A percentile compares a stretch with the other conserved stretches of the same genome.
Conservation (phyloP, 805 yeast genomes). For the Torulaspora microellipsoides region DNA sequence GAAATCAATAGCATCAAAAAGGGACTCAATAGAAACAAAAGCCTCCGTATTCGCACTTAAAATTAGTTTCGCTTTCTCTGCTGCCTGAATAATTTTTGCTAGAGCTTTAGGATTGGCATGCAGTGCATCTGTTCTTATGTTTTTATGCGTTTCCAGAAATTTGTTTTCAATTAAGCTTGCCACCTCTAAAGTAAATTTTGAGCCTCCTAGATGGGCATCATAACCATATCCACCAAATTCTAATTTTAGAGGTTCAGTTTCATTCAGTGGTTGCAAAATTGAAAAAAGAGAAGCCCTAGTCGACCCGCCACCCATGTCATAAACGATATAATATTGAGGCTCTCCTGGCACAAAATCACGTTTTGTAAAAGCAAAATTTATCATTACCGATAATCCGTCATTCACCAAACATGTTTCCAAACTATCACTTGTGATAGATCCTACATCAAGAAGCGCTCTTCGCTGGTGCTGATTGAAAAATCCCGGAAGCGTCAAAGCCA, state of each 20-base stretch:
- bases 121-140: constrained; percentile 38
- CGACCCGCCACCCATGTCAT: constrained; percentile 92
- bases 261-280: constrained; percentile 42
- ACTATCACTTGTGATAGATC: constrained; percentile 54
- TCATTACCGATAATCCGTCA: constrained; percentile 89
- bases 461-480: constrained; percentile 62
- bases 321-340: constrained; percentile 56
- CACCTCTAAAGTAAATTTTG: constrained; percentile 60
- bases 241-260: constrained; percentile 42
- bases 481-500: constrained; percentile 76
- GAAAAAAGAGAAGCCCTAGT: constrained; percentile 82
- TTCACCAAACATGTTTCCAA: constrained; percentile 62
- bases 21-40: constrained; percentile 67
- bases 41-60: constrained; percentile 86
- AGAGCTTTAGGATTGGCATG: constrained; percentile 49
- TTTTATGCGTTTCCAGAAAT: constrained; percentile 46
- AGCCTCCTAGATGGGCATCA: constrained; percentile 72
- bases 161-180: constrained; percentile 56
- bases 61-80: constrained; percentile 84
- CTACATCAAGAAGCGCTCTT: constrained; percentile 66
- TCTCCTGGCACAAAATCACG: constrained; percentile 22
- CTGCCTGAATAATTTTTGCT: constrained; percentile 68
- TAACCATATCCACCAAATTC: constrained; percentile 70
- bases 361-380: constrained; percentile 57
- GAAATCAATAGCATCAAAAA: constrained; percentile 72